Evolutionary conservation across 2,329 filamentous ascomycete genomes (phyloP), one percentile per base, ranked within the genome.

Genomic region (Aureobasidium sp.): DNA sequence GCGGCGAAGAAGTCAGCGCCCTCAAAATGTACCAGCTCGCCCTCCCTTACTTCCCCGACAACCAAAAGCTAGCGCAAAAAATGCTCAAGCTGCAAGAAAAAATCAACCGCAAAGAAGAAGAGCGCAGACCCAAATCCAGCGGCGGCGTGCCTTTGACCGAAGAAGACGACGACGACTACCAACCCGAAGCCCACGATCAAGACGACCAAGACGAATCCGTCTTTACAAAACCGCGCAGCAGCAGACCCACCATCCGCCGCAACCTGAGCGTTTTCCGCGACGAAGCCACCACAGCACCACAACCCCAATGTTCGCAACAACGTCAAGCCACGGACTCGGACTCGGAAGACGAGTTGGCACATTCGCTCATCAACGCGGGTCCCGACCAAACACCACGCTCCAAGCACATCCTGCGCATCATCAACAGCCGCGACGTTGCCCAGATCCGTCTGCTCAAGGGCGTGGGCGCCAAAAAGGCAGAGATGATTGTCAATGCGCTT

Each of bases 1-100:
- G 84, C 4, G 90, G 90, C 1, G 89, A 96, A 66, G 85, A 95
- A 55, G 78, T 77, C 3, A 88, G 84, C 35, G 90, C 92, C 0
- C 75, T 97, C 62, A 85, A 84, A 66, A 93, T 94, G 84, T 96
- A 95, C 69, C 87, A 93, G 71, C 78, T 89, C 64, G 93, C 93
- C 0, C 75, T 90, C 57, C 88, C 89, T 0, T 94, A 84, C 73
- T 97, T 97, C 67, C 92, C 92, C 0, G 86, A 85, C 1, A 94
- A 96, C 70, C 81, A 84, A 51, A 96, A 93, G 74, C 78, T 87
- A n/a, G 75, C 75, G 29, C 64, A 71, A 33, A 86, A 85, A 71
- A 84, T 86, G 66, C 72, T 74, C 25, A 73, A 68, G 19, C 66
- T 86, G 59, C 77, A 81, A 66, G 78, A 82, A 42, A 79, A 78